Evolutionary conservation across 2,329 filamentous ascomycete genomes (phyloP), one percentile per base, ranked within the genome.

Genomic region (Bisporella sp.): DNA sequence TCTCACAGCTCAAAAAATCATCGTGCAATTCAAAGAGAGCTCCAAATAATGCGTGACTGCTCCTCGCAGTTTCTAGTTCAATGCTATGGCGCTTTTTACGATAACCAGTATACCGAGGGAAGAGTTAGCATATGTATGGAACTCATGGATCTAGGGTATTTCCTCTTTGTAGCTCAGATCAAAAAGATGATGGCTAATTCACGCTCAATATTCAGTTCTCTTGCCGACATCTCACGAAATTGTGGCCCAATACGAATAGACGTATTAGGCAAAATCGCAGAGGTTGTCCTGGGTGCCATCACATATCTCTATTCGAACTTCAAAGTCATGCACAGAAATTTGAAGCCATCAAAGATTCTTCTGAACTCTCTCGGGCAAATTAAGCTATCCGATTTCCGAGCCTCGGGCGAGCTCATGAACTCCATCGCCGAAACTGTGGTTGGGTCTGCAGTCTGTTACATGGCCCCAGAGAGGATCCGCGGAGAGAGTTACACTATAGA

Each of bases 401-500:
- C 96, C 45, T 93, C 87, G 49, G 92, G 92, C 58, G 91, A 96
- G 68, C 96, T 96, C 64, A 92, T 92, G 58, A 96, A 92, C 0
- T 97, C 96, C 64, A 96, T 97, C 65, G 92, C 92, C 56, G 96
- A 92, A 9, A 95, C 87, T 21, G 21, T 21, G 21, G 21, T 21
- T 21, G 21, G 3, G 21, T 21, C 21, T 21, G 21, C 21, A 21
- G 21, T 21, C 54, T 96, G 96, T 68, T 97, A 97, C 74, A 97
- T 96, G 92, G 92, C 92, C 92, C 0, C 92, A 96, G 69, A 85
- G 92, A 21, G 21, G 46, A 97, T 97, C 68, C 96, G 90, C 1
- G 92, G 92, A 51, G 88, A 96, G 71, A 90, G 85, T 45, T 97
- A 97, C 69, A 96, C 91, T 55, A 96, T 97, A 68, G 96, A 90